These are phyloP conservation scores for Drechmeria coniospora DNA, from an alignment of 2,329 filamentous ascomycete species.

Conservation along the genomic window DNA sequence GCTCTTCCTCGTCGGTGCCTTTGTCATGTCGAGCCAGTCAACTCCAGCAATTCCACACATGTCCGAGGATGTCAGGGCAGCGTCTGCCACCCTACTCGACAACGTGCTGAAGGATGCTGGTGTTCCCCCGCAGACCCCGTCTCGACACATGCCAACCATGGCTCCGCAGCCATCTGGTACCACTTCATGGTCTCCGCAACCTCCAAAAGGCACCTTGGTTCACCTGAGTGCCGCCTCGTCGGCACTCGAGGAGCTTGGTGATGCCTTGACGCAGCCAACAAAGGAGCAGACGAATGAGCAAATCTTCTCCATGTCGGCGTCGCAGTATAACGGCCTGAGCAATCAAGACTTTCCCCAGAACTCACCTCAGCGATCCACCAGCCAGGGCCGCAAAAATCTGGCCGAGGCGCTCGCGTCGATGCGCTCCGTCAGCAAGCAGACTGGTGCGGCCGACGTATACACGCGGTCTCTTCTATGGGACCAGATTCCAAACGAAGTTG, in stretches of 20 bases:
- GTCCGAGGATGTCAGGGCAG: slow-evolving; percentile 65
- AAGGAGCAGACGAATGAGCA: slow-evolving; percentile 80
- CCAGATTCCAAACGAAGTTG: slow-evolving; percentile 80
- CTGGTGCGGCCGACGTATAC: slow-evolving; percentile 69
- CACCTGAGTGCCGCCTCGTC: slow-evolving; percentile 34
- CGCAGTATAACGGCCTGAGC: slow-evolving; percentile 71
- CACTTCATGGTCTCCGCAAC: slow-evolving; percentile 26
- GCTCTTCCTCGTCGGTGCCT: slow-evolving; percentile 91
- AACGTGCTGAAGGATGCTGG: slow-evolving; percentile 72
- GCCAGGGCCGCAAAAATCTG: slow-evolving; percentile 56
- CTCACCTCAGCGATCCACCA: slow-evolving; percentile 34
- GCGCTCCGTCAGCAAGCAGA: slow-evolving; percentile 54
- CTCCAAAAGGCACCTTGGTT: slow-evolving; percentile 28
- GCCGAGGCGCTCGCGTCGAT: slow-evolving; percentile 69
- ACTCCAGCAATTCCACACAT: slow-evolving; percentile 59
- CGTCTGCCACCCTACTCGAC: slow-evolving; percentile 62
- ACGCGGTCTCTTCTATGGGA: slow-evolving; percentile 88
- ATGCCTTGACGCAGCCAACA: slow-evolving; percentile 56
- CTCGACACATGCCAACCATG: slow-evolving; percentile 27
- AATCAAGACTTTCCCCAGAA: slow-evolving; percentile 52
- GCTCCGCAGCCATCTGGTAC: slow-evolving; percentile 37
- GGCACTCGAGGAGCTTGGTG: slow-evolving; percentile 50
- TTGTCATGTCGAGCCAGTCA: slow-evolving; percentile 76
- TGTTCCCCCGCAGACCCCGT: slow-evolving; percentile 29
- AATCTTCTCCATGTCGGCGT: slow-evolving; percentile 69